These are phyloP conservation scores for Cladosporium sp. DNA, from an alignment of 2,329 filamentous ascomycete genomes.

Conservation along the genomic window DNA sequence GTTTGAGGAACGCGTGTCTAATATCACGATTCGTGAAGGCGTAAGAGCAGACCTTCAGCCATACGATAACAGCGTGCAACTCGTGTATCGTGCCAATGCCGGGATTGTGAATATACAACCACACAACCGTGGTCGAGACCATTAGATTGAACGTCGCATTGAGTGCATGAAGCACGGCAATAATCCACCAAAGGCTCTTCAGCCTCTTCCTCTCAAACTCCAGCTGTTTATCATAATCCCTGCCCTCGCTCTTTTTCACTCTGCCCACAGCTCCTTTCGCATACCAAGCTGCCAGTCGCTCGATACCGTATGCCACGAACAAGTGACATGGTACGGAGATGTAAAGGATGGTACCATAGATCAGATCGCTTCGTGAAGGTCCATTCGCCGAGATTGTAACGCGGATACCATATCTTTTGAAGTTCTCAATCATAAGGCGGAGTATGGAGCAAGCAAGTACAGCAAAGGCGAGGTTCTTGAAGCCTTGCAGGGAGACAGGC, in stretches of 20 bases:
- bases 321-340: slow-evolving; percentile 86
- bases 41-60: slow-evolving; percentile 93
- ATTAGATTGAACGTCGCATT: slow-evolving; percentile 79
- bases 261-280: slow-evolving; percentile 65
- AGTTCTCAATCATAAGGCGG: slow-evolving; percentile 86
- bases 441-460: slow-evolving; percentile 90
- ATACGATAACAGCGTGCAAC: slow-evolving; percentile 88
- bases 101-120: slow-evolving; percentile 87
- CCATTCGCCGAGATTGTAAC: slow-evolving; percentile 81
- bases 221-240: slow-evolving; percentile 53
- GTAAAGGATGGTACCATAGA: slow-evolving; percentile 74
- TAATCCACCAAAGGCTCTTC: slow-evolving; percentile 60
- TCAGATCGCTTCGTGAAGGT: slow-evolving; percentile 72
- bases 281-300: slow-evolving; percentile 74
- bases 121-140: slow-evolving; percentile 80
- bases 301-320: slow-evolving; percentile 84
- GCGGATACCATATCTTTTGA: slow-evolving; percentile 93
- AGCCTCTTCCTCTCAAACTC: slow-evolving; percentile 35
- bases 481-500: slow-evolving; percentile 53
- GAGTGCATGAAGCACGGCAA: slow-evolving; percentile 74
- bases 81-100: slow-evolving; percentile 88
- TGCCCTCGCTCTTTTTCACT: slow-evolving; percentile 46
- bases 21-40: slow-evolving; percentile 95
- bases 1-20: slow-evolving; percentile 72
- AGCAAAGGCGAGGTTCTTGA: slow-evolving; percentile 93